phyloP scores from a whole-genome alignment of 345 rosid species.

The Aethionema arabicum region DNA sequence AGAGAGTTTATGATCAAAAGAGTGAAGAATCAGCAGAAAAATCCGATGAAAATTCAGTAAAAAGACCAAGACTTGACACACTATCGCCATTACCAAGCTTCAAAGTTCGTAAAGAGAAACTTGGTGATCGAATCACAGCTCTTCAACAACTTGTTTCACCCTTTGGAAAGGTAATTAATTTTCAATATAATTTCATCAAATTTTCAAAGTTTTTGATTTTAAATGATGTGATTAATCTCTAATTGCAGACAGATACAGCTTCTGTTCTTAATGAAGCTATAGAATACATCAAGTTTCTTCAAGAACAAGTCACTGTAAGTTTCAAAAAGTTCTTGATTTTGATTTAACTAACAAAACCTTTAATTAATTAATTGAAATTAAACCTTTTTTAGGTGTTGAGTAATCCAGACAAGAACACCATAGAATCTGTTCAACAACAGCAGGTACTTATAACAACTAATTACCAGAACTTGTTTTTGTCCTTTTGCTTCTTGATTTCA shows the following conservation, averaged over 20 bases:
- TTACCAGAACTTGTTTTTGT: conserved; percentile 9
- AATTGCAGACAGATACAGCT: conserved; percentile 88
- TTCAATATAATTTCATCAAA: background rate
- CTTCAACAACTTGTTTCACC: conserved; percentile 99
- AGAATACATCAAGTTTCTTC: conserved; percentile 82
- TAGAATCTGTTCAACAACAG: conserved; percentile 59
- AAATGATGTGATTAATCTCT: background rate
- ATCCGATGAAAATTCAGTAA: conserved; percentile 39
- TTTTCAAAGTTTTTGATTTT: background rate
- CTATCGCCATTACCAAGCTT: conserved; percentile 79
- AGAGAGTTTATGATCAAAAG: conserved; percentile 31
- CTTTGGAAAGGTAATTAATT: conserved; percentile 87
- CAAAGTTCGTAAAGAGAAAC: conserved; percentile 95
- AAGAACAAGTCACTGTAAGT: conserved; percentile 74
- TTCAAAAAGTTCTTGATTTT: conserved; percentile 7
- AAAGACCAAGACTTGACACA: conserved; percentile 70
- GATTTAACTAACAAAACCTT: background rate
- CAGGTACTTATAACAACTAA: conserved; percentile 55
- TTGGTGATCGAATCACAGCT: conserved; percentile 97
- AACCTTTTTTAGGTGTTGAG: conserved; percentile 52
- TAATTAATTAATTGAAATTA: background rate
- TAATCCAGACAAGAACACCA: conserved; percentile 71
- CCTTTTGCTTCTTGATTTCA: conserved; percentile 28
- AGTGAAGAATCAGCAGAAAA: conserved; percentile 41
- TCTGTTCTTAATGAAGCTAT: conserved; percentile 95